Evolutionary conservation across 176 grass and related monocot genomes (phyloP), one percentile per base, ranked within the genome.

Genomic region (Lolium rigidum): DNA sequence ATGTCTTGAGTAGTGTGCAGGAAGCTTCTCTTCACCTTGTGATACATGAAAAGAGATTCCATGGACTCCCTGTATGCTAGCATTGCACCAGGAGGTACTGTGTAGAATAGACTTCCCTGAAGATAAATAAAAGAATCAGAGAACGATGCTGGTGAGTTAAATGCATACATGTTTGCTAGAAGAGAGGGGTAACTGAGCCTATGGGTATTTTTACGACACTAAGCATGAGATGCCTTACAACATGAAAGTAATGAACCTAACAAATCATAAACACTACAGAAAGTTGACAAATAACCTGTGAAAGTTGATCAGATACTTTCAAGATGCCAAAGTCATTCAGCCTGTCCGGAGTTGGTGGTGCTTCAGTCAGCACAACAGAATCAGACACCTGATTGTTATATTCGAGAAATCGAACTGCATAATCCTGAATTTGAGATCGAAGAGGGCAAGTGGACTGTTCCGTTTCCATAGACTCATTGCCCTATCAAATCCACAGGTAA

Each of bases 31-130:
- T 69, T 90, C 90, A 98, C 96, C 90, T 98, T 98, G 69, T 87
- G 86, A 83, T 92, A 78, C 74, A 86, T 24, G 18, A 85, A 95
- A 65, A 94, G 93, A 74, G 86, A 90, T 87, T 98, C 93, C 60
- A 95, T 64, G 66, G 90, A 94, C 83, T 95, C 92, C 91, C 96
- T 92, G 88, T 98, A 98, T 81, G 81, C 90, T 65, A 91, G 74
- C 90, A 98, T 92, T 47, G 90, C 90, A 74, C 96, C 88, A 86
- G 90, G 79, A 54, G 88, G 78, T 84, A 94, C 86, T 66, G 83
- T 84, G 84, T 98, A 98, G 76, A 98, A 95, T 65, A 98, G 90
- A 70, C 37, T 94, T 89, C 84, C 96, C 96, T 98, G 81, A 84
- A 86, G 80, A 84, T 82, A 51, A 48, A 86, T 44, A 82, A 74